Conservation (phyloP, 2,329 filamentous ascomycete genomes). For the Claviceps humidiphila region DNA sequence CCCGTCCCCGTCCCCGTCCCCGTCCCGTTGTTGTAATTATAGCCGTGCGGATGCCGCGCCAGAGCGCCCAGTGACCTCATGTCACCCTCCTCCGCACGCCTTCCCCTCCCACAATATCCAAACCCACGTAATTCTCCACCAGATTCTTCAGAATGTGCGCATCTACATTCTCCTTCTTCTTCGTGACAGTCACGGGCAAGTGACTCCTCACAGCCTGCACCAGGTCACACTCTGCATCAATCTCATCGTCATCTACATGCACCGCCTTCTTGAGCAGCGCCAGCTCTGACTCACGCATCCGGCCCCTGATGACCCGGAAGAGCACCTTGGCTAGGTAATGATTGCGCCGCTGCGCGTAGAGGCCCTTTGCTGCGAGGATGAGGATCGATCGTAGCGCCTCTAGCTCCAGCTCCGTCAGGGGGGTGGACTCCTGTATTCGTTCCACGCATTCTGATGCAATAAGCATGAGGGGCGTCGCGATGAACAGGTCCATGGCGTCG, state of each 20-base stretch:
- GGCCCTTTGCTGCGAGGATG: conserved; percentile 20
- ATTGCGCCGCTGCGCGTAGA: conserved; percentile 7
- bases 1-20: no score
- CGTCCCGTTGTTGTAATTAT: no score
- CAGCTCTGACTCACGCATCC: conserved; percentile 18
- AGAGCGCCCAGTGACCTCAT: neutral
- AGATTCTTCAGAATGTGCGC: conserved; percentile 12
- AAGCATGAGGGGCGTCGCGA: conserved; percentile 20
- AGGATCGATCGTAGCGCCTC: conserved; percentile 20
- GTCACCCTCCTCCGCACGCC: neutral
- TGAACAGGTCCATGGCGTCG: conserved; percentile 17
- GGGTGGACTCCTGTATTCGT: conserved; percentile 10
- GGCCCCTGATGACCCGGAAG: conserved; percentile 20
- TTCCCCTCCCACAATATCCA: conserved; percentile 4
- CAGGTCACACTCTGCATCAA: conserved; percentile 9
- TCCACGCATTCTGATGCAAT: conserved; percentile 12
- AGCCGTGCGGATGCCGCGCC: no score
- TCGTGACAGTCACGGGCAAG: conserved; percentile 19
- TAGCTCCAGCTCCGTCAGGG: conserved; percentile 7
- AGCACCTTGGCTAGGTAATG: conserved; percentile 20
- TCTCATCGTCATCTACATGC: conserved; percentile 9
- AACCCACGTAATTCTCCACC: conserved; percentile 9
- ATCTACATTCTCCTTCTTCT: conserved; percentile 15
- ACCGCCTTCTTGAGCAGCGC: conserved; percentile 9
- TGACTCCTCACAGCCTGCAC: conserved; percentile 15